Base-by-base conservation (phyloP, 2,329 filamentous ascomycete genomes). In the Hawksworthiomyces lignivorus region DNA sequence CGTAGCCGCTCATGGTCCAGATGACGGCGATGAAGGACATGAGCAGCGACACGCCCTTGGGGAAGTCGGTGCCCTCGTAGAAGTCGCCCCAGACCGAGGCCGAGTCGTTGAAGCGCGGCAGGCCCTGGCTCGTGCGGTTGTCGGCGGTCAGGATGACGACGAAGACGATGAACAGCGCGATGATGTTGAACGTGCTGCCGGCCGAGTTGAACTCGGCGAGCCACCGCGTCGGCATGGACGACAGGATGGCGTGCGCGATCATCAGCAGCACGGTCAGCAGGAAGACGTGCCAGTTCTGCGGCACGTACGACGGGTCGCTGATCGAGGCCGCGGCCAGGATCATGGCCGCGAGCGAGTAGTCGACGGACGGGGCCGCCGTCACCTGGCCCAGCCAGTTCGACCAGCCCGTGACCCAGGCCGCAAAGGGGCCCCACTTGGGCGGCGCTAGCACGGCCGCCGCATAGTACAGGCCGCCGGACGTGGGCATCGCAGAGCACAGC, bases 21-120 rank as follows among this genome's bases (percentile, higher is more conserved):
- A 84, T 82, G 26, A 83, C 80, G 21, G 73, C 72, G 32, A 84
- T 72, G 56, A 87, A 87, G 18, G 72, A 77, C 81, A 86, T 85
- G 20, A 87, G 64, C 0, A 86, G 69, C 0, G 78, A 73, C 17
- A 86, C 64, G 15, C 82, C 82, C 41, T 79, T 69, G 1, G 82
- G 80, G 55, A 75, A 87, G 34, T 79, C 73, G 1, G 82, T 86
- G 19, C 74, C 72, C 41, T 78, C 73, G 52, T 82, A 75, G 43
- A 86, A 80, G 6, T 66, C 67, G 38, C 77, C 75, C 73, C 82
- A 86, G 24, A 85, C 80, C 31, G 73, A 64, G 27, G 63, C 68
- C 3, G 70, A 73, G 20, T 61, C 50, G 38, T 56, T 61, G 24
- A 46, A 50, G 21, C 46, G 43, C 17, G 59, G 48, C 26, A 60